A percentile compares a stretch with the other conserved stretches of the same genome.
Conservation (phyloP, 495 filamentous ascomycete genomes). For the Articulospora tetracladia region DNA sequence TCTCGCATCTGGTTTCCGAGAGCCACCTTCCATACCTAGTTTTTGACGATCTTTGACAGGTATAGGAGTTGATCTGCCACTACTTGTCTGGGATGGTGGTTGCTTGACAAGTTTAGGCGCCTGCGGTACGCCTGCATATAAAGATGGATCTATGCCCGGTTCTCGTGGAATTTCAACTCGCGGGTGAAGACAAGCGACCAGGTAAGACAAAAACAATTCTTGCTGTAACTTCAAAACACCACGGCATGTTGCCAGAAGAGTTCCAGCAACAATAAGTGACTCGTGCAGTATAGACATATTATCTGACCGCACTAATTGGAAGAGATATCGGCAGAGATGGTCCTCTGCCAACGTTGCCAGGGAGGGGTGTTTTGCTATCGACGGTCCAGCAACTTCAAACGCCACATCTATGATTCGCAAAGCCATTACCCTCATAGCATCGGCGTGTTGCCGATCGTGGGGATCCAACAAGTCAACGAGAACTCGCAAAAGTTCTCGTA, state of each 20-base stretch:
- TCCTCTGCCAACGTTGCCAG: constrained; percentile 87
- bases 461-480: constrained; percentile 94
- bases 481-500: constrained; percentile 88
- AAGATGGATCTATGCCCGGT: constrained; percentile 79
- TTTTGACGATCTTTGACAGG: constrained; percentile 91
- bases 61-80: constrained; percentile 87
- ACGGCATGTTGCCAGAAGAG: constrained; percentile 84
- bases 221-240: constrained; percentile 95
- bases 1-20: constrained; percentile 85
- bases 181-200: constrained; percentile 91
- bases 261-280: constrained; percentile 86
- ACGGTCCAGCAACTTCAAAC: constrained; percentile 92
- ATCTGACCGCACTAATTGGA: constrained; percentile 94
- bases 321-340: constrained; percentile 89
- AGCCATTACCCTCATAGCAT: constrained; percentile 96
- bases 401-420: constrained; percentile 96
- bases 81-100: constrained; percentile 69
- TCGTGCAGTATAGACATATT: constrained; percentile 91
- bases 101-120: constrained; percentile 82
- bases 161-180: constrained; percentile 88
- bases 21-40: constrained; percentile 88
- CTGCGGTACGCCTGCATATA: constrained; percentile 93
- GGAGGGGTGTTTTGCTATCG: constrained; percentile 89
- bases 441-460: constrained; percentile 85
- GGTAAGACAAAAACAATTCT: constrained; percentile 91